Evolutionary conservation across 192 early-diverging fungal genomes (phyloP).

Genomic region (Gigaspora rosea): DNA sequence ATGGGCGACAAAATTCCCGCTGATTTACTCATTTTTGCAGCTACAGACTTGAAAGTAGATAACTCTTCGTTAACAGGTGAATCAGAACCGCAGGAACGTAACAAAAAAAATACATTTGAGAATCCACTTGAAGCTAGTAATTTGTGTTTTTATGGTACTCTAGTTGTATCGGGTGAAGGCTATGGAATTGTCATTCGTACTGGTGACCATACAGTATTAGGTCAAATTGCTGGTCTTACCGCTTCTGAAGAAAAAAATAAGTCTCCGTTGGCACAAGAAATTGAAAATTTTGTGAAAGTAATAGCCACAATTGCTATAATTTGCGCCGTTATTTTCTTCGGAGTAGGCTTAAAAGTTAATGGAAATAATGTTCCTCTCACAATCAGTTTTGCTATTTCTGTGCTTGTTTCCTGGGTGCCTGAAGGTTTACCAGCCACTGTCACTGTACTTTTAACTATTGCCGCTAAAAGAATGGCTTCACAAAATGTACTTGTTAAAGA

Average conservation of each 20-base stretch:
- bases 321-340: constrained; percentile 86
- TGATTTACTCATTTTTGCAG: constrained; percentile 78
- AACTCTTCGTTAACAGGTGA: constrained; percentile 97
- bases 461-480: constrained; percentile 91
- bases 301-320: constrained; percentile 79
- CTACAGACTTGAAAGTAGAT: constrained; percentile 92
- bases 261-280: constrained; percentile 79
- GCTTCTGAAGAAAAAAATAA: constrained; percentile 71
- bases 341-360: constrained; percentile 65
- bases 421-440: constrained; percentile 94
- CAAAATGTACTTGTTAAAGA: constrained; percentile 95
- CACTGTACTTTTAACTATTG: constrained; percentile 90
- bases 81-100: constrained; percentile 89
- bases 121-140: constrained; percentile 94
- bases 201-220: constrained; percentile 92
- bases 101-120: constrained; percentile 58
- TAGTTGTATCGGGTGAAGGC: constrained; percentile 81
- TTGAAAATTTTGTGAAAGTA: constrained; percentile 79
- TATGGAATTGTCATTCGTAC: constrained; percentile 93
- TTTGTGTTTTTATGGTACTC: constrained; percentile 86
- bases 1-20: constrained; percentile 97
- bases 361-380: constrained; percentile 60
- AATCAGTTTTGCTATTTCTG: constrained; percentile 91
- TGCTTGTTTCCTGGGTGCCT: constrained; percentile 89
- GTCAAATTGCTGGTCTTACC: constrained; percentile 91